Base-by-base conservation (phyloP, 2,329 filamentous ascomycete genomes). In the Apiospora hydei region DNA sequence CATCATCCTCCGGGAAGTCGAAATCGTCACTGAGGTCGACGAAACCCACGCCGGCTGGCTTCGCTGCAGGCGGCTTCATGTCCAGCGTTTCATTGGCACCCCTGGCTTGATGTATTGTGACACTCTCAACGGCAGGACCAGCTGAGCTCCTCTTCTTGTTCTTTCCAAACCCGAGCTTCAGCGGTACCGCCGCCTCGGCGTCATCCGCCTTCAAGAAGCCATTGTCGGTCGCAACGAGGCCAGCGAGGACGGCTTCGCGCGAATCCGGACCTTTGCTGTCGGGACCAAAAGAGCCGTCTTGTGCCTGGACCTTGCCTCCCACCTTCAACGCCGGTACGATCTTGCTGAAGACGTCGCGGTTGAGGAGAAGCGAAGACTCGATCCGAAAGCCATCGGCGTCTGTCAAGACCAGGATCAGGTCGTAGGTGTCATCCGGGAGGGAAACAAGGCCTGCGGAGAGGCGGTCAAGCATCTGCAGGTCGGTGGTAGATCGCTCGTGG, bases 391-490 rank as follows among this genome's bases (percentile, higher is more conserved):
- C 91, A 79, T 94, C 91, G 72, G 91, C 88, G 82, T 95, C 94
- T 75, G 93, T 92, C 74, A 98, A 91, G 70, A 99, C 88, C 67
- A 98, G 89, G 61, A 98, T 89, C 61, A 93, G 84, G 81, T 97
- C 94, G 85, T 99, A 99, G 71, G 93, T 93, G 68, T 89, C 85
- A 70, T 89, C 77, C 1, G 95, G 93, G 0, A 99, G 90, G 10
- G 91, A 86, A 72, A 96, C 94, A 49, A 98, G 87, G 74, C 94
- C 94, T 47, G 93, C 89, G 1, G 93, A 91, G 53, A 99, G 89
- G 69, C 96, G 94, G 84, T 99, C 96, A 74, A 99, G 93, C 96
- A 99, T 99, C 83, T 98, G 96, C 70, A 99, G 88, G 80, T 99
- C 96, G 74, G 95, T 96, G 66, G 88, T 86, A 75, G 88, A 85